Evolutionary conservation across 768 basidiomycete genomes (phyloP).

Genomic region (Boletus reticuloceps): DNA sequence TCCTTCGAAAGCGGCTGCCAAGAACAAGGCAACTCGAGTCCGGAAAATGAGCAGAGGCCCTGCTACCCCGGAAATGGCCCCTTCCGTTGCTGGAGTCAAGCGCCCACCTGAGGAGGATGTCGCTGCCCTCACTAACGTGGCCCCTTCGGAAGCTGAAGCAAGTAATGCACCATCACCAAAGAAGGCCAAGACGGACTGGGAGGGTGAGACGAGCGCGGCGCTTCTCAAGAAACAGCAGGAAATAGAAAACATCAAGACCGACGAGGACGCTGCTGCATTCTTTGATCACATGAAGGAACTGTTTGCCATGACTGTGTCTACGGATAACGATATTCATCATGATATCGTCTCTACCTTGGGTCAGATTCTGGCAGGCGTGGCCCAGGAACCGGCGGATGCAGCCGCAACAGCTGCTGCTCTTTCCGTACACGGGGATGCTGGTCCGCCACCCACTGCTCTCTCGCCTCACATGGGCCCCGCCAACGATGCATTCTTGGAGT

Average conservation of each 20-base stretch:
- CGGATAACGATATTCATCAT: conserved; percentile 39
- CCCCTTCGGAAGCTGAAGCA: conserved; percentile 30
- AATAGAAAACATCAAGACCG: conserved; percentile 52
- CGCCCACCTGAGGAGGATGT: conserved; percentile 36
- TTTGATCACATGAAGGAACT: conserved; percentile 64
- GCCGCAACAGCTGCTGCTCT: conserved; percentile 30
- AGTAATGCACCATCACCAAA: conserved; percentile 67
- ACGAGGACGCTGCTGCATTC: conserved; percentile 63
- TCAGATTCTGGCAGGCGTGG: conserved; percentile 59
- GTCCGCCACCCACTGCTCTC: conserved; percentile 31
- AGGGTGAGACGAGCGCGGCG: conserved; percentile 53
- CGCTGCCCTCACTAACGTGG: conserved; percentile 25
- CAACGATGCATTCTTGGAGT: conserved; percentile 43
- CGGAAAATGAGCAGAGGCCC: conserved; percentile 32
- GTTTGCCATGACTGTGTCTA: conserved; percentile 46
- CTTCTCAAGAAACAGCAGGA: conserved; percentile 40
- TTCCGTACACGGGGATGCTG: conserved; percentile 26
- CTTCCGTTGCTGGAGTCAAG: conserved; percentile 31
- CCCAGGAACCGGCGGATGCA: conserved; percentile 36
- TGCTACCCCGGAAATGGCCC: conserved; percentile 35
- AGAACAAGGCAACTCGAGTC: conserved; percentile 39
- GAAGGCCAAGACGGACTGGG: conserved; percentile 70
- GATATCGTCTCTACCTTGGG: conserved; percentile 61
- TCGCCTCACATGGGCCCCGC: conserved; percentile 36
- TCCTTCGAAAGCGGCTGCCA: conserved; percentile 50